A percentile compares a stretch with the other conserved stretches of the same genome.
Evolutionary conservation across 805 yeast genomes (phyloP).

Genomic region (Spencermartinsiella europaea): DNA sequence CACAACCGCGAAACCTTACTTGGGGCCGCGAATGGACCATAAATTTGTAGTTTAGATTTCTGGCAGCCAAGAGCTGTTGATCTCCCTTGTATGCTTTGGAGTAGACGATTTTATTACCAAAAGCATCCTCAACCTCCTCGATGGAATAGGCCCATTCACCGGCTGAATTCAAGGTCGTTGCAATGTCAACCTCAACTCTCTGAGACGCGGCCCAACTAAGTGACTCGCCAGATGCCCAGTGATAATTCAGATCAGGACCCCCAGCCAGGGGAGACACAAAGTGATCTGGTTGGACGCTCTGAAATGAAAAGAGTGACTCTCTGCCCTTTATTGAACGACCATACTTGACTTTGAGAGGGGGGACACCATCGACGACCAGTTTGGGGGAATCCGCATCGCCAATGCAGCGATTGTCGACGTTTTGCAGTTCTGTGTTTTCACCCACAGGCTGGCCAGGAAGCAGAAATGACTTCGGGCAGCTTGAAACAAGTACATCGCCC

Average conservation of each 20-base stretch:
- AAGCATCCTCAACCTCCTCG: slow-evolving; percentile 57
- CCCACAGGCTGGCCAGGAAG: slow-evolving; percentile 17
- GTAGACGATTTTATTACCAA: slow-evolving; percentile 50
- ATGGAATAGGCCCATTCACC: slow-evolving; percentile 57
- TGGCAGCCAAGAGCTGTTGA: slow-evolving; percentile 31
- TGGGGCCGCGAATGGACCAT: slow-evolving; percentile 53
- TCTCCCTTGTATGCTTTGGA: slow-evolving; percentile 20
- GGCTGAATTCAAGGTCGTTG: slow-evolving; percentile 36
- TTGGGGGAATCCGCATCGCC: slow-evolving; percentile 50
- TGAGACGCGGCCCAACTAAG: slow-evolving; percentile 34
- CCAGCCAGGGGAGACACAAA: slow-evolving; percentile 34
- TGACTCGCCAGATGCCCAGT: slow-evolving; percentile 17
- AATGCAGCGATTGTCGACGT: slow-evolving; percentile 50
- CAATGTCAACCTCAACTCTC: slow-evolving; percentile 40
- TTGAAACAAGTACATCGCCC: slow-evolving; percentile 60
- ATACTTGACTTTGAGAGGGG: slow-evolving; percentile 64
- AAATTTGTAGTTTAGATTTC: slow-evolving; percentile 42
- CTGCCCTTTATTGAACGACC: slow-evolving; percentile 31
- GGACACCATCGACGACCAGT: slow-evolving; percentile 64
- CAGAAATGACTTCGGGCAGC: slow-evolving; percentile 72
- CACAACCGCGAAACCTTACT: slow-evolving; percentile 37
- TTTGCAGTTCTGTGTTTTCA: slow-evolving; percentile 22
- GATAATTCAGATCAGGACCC: slow-evolving; percentile 12
- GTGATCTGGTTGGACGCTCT: slow-evolving; percentile 45
- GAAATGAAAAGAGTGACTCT: slow-evolving; percentile 39